These are phyloP conservation scores for Plasmodium inui DNA, from an alignment of 169 alveolate species.

Conservation along the genomic window DNA sequence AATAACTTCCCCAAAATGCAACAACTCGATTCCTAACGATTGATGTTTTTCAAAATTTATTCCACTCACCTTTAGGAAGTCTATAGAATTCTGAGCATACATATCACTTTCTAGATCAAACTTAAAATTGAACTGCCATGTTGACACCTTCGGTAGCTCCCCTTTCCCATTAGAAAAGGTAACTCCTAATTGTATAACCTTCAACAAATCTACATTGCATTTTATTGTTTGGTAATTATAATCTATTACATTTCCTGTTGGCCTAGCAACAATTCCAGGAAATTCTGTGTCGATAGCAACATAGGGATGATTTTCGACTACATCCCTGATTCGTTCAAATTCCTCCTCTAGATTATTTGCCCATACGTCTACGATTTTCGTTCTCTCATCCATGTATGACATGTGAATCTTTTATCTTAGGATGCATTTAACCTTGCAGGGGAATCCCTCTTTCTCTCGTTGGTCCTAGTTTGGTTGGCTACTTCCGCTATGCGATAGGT, in stretches of 20 bases:
- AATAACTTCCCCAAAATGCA: constrained; percentile 96
- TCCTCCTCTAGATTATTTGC: constrained; percentile 92
- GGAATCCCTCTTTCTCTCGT: neutral
- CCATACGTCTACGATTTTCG: constrained; percentile 89
- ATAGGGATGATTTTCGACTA: constrained; percentile 92
- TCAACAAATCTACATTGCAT: constrained; percentile 95
- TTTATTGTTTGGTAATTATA: constrained; percentile 95
- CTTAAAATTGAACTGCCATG: constrained; percentile 98
- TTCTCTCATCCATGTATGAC: constrained; percentile 88
- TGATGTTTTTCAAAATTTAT: constrained; percentile 95
- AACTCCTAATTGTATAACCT: constrained; percentile 96
- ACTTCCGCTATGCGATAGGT: neutral
- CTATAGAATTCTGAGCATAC: constrained; percentile 94
- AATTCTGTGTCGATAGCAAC: constrained; percentile 94
- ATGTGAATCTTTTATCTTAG: constrained; percentile 5
- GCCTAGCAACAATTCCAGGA: constrained; percentile 95
- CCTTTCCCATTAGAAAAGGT: constrained; percentile 96
- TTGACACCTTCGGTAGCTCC: constrained; percentile 88
- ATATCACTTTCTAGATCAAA: constrained; percentile 93
- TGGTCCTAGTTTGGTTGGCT: neutral
- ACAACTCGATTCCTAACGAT: constrained; percentile 93
- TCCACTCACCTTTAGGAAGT: constrained; percentile 95
- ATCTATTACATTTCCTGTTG: constrained; percentile 91
- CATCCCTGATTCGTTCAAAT: constrained; percentile 90
- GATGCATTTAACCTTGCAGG: constrained; percentile 4